Base-by-base conservation (phyloP, 2,329 filamentous ascomycete species). In the Colletotrichum sp. region DNA sequence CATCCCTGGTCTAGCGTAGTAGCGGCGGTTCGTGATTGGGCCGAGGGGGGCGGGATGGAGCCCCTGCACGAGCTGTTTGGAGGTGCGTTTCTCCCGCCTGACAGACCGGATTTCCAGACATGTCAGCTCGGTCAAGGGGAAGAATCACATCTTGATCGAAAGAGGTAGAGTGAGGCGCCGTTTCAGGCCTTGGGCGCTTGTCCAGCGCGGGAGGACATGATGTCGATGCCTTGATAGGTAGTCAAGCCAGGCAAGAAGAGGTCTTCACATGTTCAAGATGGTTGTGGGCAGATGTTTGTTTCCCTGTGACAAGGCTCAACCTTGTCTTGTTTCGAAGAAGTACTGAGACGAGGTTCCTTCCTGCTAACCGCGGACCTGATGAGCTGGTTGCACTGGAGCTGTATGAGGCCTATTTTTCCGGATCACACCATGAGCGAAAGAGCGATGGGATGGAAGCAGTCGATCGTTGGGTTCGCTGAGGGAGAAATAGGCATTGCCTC, bases 1-100 rank as follows among this genome's bases (percentile, higher is more conserved):
- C 74, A 74, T 69, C 70, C 70, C 73, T 73, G 64, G 44, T 64
- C 49, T 49, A 71, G 61, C 52, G 57, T 65, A 44, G 57, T 61
- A 76, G 39, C 59, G 49, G 62, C 29, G 22, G 27, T 30, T n/a
- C 15, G 12, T 55, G 44, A 68, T 76, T 76, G 64, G 73, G 3
- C 36, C 11, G 39, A 57, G 5, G 34, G 30, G 59, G 39, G 49
- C 44, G 44, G 61, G 36, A 34, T 39, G 34, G 59, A 66, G 64
- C 34, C 57, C 73, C 73, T 64, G 70, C 34, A 71, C 32, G 44
- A 39, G 39, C 32, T 59, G 69, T 57, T 68, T 68, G 63, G 39
- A 59, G 39, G 36, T 34, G 63, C 39, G 6, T 36, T 57, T 52
- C 59, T 67, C 59, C 34, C 66, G 29, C 27, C 36, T 63, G 66